Evolutionary conservation across 148 eudicot genomes (phyloP).

Genomic region (Heliamphora exappendiculata): DNA sequence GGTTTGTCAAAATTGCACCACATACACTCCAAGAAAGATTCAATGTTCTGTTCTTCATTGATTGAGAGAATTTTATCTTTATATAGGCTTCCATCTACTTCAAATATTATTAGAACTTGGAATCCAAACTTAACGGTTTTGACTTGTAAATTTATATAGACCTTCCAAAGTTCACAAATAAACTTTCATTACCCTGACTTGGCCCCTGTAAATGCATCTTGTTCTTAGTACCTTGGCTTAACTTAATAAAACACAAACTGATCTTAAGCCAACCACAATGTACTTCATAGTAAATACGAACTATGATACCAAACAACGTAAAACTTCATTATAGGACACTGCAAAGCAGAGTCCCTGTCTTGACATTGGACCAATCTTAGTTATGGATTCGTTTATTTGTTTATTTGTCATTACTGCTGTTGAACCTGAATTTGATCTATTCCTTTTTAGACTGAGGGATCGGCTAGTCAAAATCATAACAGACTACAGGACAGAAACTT

Average conservation of each 20-base stretch:
- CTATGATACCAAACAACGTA: background rate
- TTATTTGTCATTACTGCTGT: background rate
- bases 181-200: background rate
- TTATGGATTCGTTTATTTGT: background rate
- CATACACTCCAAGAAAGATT: background rate
- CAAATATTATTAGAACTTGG: background rate
- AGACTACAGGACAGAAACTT: conserved; percentile 94
- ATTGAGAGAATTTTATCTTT: background rate
- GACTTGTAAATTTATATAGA: background rate
- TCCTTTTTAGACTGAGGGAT: conserved; percentile 67
- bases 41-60: background rate
- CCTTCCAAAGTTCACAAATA: background rate
- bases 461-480: conserved; percentile 89
- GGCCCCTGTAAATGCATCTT: background rate
- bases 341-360: background rate
- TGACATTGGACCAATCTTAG: background rate
- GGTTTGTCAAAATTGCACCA: background rate
- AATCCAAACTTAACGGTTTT: no score
- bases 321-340: background rate
- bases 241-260: background rate
- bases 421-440: background rate
- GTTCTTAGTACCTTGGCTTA: background rate
- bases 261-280: background rate
- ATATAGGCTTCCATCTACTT: background rate
- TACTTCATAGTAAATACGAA: background rate